These are phyloP conservation scores for Dryas octopetala DNA, from an alignment of 306 rosid species.

Conservation along the genomic window DNA sequence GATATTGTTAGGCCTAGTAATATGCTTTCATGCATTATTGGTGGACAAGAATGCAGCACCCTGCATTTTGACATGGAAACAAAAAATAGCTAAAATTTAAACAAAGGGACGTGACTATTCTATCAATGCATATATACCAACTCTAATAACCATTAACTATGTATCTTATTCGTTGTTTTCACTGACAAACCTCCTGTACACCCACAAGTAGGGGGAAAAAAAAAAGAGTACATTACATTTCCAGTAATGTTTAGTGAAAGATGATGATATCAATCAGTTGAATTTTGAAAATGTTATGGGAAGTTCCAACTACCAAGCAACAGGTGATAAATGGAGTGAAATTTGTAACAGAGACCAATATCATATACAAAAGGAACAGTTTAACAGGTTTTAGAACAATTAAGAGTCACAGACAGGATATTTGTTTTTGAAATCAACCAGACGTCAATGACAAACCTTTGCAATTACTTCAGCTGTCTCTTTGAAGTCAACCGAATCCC, in stretches of 20 bases:
- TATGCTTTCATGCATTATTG: not conserved
- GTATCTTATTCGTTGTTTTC: not conserved
- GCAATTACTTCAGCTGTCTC: constrained; percentile 98
- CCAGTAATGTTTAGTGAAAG: not conserved
- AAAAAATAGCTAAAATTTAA: not conserved
- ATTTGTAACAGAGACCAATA: not conserved
- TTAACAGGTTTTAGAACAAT: not conserved
- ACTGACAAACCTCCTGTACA: not conserved
- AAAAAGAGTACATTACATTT: not conserved
- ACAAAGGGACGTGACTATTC: not conserved
- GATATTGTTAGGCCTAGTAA: not conserved
- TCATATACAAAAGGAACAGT: not conserved
- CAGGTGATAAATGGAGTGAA: not conserved
- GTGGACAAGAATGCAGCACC: not conserved
- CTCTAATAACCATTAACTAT: not conserved
- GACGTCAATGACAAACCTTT: constrained; percentile 49
- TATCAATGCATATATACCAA: not conserved
- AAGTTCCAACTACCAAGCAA: not conserved
- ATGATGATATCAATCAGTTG: not conserved
- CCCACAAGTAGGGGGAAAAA: not conserved
- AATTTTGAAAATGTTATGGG: not conserved
- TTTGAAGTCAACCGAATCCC: constrained; percentile 88
- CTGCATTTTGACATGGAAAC: not conserved
- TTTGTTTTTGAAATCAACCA: not conserved
- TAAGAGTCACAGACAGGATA: not conserved